Percentiles rank a stretch among this genome's conserved stretches.
Evolutionary conservation across 2,329 filamentous ascomycete genomes (phyloP).

Genomic region (Fusarium cyanostomum): DNA sequence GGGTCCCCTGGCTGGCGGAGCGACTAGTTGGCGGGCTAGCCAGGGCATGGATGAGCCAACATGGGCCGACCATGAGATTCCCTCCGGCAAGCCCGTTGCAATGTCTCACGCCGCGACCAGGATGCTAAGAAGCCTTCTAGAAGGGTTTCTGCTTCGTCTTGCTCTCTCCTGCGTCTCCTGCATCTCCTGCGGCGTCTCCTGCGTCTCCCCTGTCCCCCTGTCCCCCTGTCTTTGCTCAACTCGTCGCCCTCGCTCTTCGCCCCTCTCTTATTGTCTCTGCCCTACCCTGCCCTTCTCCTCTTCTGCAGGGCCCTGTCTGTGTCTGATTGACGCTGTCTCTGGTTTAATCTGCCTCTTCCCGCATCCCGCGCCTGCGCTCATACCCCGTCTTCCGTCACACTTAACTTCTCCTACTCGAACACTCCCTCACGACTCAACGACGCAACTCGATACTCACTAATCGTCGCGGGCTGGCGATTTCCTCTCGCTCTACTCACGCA

Average conservation of each 20-base stretch:
- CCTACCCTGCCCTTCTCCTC: too few species aligned
- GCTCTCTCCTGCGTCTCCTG: conserved; percentile 17
- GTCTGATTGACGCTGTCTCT: conserved; percentile 16
- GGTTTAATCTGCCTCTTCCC: conserved; percentile 32
- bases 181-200: conserved; percentile 3
- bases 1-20: conserved; percentile 31
- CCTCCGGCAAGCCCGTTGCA: conserved; percentile 45
- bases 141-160: conserved; percentile 32
- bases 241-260: conserved; percentile 17
- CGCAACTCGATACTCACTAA: conserved; percentile 18
- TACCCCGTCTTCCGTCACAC: conserved; percentile 9
- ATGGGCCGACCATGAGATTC: conserved; percentile 39
- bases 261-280: conserved; percentile 16
- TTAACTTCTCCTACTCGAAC: conserved; percentile 16
- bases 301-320: not conserved
- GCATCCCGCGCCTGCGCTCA: conserved; percentile 16
- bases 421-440: conserved; percentile 36
- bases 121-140: conserved; percentile 47
- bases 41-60: conserved; percentile 35
- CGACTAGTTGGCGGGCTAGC: conserved; percentile 35
- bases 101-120: conserved; percentile 41
- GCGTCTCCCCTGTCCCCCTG: conserved; percentile 14
- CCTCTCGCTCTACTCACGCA: conserved; percentile 33
- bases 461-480: conserved; percentile 44
- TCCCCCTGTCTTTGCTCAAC: conserved; percentile 9